phyloP scores from a whole-genome alignment of 2,329 filamentous ascomycete genomes.

The Curvularia sp. region DNA sequence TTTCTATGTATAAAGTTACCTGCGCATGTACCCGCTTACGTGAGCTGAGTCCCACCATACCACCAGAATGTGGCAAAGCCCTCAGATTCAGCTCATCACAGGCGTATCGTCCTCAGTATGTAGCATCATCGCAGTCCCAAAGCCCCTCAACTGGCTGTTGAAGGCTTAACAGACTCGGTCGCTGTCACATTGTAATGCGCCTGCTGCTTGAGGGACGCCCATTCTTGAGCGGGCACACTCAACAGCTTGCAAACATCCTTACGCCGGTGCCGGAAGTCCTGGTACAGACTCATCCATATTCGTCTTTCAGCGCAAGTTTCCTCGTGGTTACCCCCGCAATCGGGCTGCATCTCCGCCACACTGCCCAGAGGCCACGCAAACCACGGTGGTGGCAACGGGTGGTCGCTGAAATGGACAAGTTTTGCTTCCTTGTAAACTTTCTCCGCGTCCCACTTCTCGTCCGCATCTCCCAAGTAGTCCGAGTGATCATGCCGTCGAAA shows the following conservation, averaged over 20 bases:
- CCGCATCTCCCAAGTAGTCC: slow-evolving; percentile 60
- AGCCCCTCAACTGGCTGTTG: slow-evolving; percentile 6
- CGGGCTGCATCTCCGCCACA: slow-evolving; percentile 55
- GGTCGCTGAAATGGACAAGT: slow-evolving; percentile 74
- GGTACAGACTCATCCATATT: slow-evolving; percentile 56
- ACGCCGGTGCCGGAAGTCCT: slow-evolving; percentile 54
- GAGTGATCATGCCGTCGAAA: slow-evolving; percentile 64
- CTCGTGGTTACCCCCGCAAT: slow-evolving; percentile 48
- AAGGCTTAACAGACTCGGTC: slow-evolving; percentile 33
- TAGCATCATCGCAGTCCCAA: neutral
- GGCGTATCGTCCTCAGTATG: neutral
- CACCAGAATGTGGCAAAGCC: neutral
- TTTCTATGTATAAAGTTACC: neutral
- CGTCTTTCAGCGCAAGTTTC: slow-evolving; percentile 49
- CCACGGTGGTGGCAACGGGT: slow-evolving; percentile 73
- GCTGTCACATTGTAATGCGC: slow-evolving; percentile 31
- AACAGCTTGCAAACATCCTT: slow-evolving; percentile 52
- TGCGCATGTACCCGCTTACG: neutral
- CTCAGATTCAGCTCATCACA: neutral
- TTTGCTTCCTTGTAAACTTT: slow-evolving; percentile 66
- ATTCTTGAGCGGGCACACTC: slow-evolving; percentile 51
- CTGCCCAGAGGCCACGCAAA: slow-evolving; percentile 56
- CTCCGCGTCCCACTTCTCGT: slow-evolving; percentile 67
- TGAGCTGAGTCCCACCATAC: neutral
- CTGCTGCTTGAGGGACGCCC: slow-evolving; percentile 40